phyloP scores from a whole-genome alignment of 2,329 filamentous ascomycete genomes.

The Talaromyces funiculosus region DNA sequence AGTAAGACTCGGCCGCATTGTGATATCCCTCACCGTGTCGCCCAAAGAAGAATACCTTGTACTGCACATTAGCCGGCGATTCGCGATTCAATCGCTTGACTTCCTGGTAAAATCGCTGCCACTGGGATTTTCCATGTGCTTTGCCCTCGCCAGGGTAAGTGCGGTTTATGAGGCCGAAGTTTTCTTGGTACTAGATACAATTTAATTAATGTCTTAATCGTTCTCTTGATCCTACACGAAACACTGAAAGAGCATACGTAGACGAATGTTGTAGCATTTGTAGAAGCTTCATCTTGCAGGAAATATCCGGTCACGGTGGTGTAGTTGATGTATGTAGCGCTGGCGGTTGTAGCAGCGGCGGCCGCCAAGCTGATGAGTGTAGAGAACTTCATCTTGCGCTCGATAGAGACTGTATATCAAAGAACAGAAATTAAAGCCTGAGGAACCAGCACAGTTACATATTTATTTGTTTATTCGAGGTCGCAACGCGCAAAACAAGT shows the following conservation, averaged over 20 bases:
- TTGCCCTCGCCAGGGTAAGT: slow-evolving; percentile 38
- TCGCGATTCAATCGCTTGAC: slow-evolving; percentile 43
- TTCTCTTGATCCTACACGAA: neutral
- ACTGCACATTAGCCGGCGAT: slow-evolving; percentile 38
- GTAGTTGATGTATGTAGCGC: slow-evolving; percentile 25
- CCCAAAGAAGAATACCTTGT: slow-evolving; percentile 54
- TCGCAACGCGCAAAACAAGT: neutral
- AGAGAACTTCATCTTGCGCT: slow-evolving; percentile 4
- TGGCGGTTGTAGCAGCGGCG: neutral
- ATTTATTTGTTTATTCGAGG: neutral
- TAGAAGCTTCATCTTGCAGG: slow-evolving; percentile 43
- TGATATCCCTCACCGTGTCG: slow-evolving; percentile 58
- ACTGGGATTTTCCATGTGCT: slow-evolving; percentile 40
- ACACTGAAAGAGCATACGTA: slow-evolving; percentile 38
- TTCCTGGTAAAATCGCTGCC: slow-evolving; percentile 51
- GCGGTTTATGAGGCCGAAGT: slow-evolving; percentile 48
- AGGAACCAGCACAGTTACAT: neutral
- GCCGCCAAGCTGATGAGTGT: neutral
- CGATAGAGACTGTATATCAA: neutral
- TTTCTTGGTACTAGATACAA: slow-evolving; percentile 14
- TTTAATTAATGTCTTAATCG: neutral
- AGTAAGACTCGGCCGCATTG: slow-evolving; percentile 54
- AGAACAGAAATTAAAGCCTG: neutral
- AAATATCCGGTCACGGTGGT: slow-evolving; percentile 45
- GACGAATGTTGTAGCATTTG: slow-evolving; percentile 43